phyloP scores from a whole-genome alignment of 1,284 basidiomycete genomes.

The Naganishia liquefaciens region DNA sequence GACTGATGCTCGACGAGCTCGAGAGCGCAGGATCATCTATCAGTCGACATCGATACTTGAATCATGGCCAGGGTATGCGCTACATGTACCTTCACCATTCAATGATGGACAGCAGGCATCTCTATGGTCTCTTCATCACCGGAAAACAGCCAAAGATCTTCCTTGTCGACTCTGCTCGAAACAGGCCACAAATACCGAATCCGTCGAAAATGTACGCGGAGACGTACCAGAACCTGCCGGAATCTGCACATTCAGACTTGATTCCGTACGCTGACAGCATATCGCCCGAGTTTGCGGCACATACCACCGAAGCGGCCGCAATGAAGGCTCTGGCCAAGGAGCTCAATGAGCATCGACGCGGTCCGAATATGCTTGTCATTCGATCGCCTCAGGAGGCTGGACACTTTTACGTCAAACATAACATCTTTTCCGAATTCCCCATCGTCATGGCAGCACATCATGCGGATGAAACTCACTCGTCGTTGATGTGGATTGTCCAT shows the following conservation, averaged over 20 bases:
- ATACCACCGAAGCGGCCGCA: slow-evolving; percentile 75
- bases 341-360: slow-evolving; percentile 62
- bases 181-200: slow-evolving; percentile 76
- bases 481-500: slow-evolving; percentile 59
- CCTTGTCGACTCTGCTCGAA: slow-evolving; percentile 83
- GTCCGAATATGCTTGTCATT: slow-evolving; percentile 71
- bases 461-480: slow-evolving; percentile 62
- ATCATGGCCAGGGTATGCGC: slow-evolving; percentile 70
- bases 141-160: slow-evolving; percentile 74
- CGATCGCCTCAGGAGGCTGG: slow-evolving; percentile 81
- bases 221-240: slow-evolving; percentile 58
- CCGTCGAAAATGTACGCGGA: slow-evolving; percentile 72
- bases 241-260: slow-evolving; percentile 37
- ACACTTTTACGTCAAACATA: slow-evolving; percentile 77
- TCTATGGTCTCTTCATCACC: slow-evolving; percentile 87
- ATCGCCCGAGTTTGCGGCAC: slow-evolving; percentile 72
- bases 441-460: slow-evolving; percentile 76
- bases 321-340: slow-evolving; percentile 88
- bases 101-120: slow-evolving; percentile 72
- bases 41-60: slow-evolving; percentile 72
- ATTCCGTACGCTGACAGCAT: slow-evolving; percentile 67
- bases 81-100: slow-evolving; percentile 94
- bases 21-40: slow-evolving; percentile 64
- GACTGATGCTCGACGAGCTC: slow-evolving; percentile 83
- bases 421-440: slow-evolving; percentile 80